Evolutionary conservation across 1,284 basidiomycete species (phyloP), one percentile per base, ranked within the genome.

Genomic region (Ceratobasidium sp.): DNA sequence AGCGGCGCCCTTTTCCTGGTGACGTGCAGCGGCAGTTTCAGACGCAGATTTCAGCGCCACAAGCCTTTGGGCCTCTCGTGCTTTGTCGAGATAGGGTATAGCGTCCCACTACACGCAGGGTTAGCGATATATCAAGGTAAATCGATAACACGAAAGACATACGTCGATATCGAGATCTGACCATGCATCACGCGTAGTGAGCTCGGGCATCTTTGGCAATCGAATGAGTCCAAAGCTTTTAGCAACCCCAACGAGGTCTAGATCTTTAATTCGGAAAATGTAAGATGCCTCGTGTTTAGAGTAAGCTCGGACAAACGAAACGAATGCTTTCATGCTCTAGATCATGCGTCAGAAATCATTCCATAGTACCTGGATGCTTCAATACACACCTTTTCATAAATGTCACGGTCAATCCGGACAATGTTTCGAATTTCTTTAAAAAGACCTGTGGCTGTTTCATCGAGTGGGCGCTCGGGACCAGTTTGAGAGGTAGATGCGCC

Each of bases 221-320:
- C 95, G 87, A 30, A 99, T 84, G 32, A 98, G 83, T 0, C 94
- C 97, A 79, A 92, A 98, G 52, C 89, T 87, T 74, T 89, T 90
- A 3, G 93, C 96, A 1, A 96, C 84, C 3, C 90, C 92, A n/a
- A 92, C 80, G 14, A 97, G 85, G 79, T 98, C 93, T 46, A 96
- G 88, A 75, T 96, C 92, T 77, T 90, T 89, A 5, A 95, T 77
- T 30, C 95, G 89, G 82, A 99, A 99, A 74, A 99, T 96, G 80
- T 95, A 99, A 0, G 91, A 92, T 1, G 96, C 96, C 80, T 99
- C 97, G 77, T 99, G 97, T 80, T 98, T 98, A 1, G 92, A 93
- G 80, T 99, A 99, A 1, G 97, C 94, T 2, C 90, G 88, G 12
- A 96, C 87, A 76, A 95, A 95, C 0, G 95, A 97, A 1, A 99